These are phyloP conservation scores for Phallus indusiatus DNA, from an alignment of 768 basidiomycete genomes.

Conservation along the genomic window DNA sequence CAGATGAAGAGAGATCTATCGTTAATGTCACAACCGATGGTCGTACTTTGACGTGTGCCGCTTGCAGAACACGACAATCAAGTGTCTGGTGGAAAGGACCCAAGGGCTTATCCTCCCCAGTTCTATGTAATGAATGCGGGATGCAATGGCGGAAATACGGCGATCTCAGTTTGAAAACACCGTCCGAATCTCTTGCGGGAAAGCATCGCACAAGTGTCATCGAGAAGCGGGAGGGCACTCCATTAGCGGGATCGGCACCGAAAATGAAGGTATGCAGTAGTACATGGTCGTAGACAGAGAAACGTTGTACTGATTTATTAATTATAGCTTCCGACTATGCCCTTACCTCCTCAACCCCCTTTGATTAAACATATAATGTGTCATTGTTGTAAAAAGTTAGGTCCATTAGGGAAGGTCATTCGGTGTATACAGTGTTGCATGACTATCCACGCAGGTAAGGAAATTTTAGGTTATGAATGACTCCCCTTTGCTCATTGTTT, in stretches of 20 bases:
- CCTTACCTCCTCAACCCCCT: slow-evolving; percentile 45
- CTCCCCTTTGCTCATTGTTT: background rate
- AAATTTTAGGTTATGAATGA: background rate
- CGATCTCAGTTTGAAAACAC: slow-evolving; percentile 66
- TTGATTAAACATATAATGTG: slow-evolving; percentile 57
- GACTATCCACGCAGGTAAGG: slow-evolving; percentile 67
- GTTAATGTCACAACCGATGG: slow-evolving; percentile 42
- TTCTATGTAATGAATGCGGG: slow-evolving; percentile 82
- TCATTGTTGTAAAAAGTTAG: slow-evolving; percentile 63
- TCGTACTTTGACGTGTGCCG: slow-evolving; percentile 51
- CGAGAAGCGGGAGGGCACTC: slow-evolving; percentile 57
- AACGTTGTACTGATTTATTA: background rate
- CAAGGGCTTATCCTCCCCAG: slow-evolving; percentile 64
- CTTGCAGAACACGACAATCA: slow-evolving; percentile 76
- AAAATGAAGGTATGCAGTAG: slow-evolving; percentile 55
- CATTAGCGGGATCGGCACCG: slow-evolving; percentile 36
- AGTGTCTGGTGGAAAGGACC: slow-evolving; percentile 88
- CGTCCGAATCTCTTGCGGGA: slow-evolving; percentile 49
- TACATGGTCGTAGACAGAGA: background rate
- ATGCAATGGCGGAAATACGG: slow-evolving; percentile 91
- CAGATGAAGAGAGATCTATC: slow-evolving; percentile 73
- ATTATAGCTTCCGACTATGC: background rate
- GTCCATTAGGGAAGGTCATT: slow-evolving; percentile 67
- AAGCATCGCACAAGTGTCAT: slow-evolving; percentile 22
- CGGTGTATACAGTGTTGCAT: slow-evolving; percentile 76